A percentile compares a stretch with the other conserved stretches of the same genome.
phyloP scores from a whole-genome alignment of 129 eudicot genomes.

The Centrapalus pauciflorus region DNA sequence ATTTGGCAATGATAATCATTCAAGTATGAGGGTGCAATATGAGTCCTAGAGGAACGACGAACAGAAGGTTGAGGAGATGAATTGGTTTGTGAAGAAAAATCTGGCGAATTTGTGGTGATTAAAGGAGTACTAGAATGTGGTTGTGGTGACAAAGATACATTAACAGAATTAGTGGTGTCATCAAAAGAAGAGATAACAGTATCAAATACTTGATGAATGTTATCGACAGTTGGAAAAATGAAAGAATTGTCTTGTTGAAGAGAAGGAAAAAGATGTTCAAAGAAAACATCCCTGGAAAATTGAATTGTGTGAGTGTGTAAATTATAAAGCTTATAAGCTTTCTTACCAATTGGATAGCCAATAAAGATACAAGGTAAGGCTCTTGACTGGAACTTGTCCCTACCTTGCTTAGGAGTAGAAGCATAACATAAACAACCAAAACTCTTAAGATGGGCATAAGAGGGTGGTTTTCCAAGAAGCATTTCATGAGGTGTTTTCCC shows the following conservation, averaged over 20 bases:
- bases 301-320: background rate
- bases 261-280: background rate
- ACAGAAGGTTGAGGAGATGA: background rate
- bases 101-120: too few relatives aligned
- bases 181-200: background rate
- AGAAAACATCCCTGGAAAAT: background rate
- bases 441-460: too few relatives aligned
- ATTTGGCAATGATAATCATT: background rate
- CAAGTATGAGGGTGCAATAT: background rate
- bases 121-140: background rate
- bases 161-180: background rate
- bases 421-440: background rate
- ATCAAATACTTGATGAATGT: too few relatives aligned
- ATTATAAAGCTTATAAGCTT: background rate
- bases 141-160: background rate
- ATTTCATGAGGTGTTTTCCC: too few relatives aligned
- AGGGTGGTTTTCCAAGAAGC: too few relatives aligned
- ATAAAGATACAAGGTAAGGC: background rate
- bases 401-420: background rate
- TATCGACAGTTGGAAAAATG: background rate
- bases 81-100: background rate
- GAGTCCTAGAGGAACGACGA: background rate
- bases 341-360: background rate
- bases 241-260: background rate
- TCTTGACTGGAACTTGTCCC: background rate